Percentiles rank a stretch among this genome's conserved stretches.
These are phyloP conservation scores for Camellia oleifera DNA, from an alignment of 179 eudicot species.

Conservation along the genomic window DNA sequence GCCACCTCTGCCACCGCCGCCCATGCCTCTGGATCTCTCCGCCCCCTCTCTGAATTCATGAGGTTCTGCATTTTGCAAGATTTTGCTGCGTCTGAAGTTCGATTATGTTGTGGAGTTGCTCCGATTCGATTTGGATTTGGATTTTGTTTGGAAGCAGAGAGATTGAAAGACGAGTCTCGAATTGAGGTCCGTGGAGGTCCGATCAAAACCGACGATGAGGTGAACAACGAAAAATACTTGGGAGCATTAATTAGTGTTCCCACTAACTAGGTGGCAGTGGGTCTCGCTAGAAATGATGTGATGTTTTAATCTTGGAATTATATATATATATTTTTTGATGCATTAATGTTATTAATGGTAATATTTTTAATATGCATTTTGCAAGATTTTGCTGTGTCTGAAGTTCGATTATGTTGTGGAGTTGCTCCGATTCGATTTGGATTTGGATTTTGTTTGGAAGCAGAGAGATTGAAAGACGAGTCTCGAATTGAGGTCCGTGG, in stretches of 20 bases:
- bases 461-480: background rate
- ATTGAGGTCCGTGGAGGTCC: conserved; percentile 8
- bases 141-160: background rate
- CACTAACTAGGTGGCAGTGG: no score
- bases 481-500: conserved; percentile 3
- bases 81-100: background rate
- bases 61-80: background rate
- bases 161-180: background rate
- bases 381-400: background rate
- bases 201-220: background rate
- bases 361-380: no score
- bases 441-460: background rate
- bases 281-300: no score
- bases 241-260: no score
- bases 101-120: background rate
- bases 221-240: no score
- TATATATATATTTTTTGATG: no score
- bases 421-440: background rate
- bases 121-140: background rate
- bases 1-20: background rate
- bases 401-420: background rate
- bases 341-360: no score
- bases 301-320: no score
- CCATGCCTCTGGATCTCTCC: background rate
- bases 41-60: background rate